Base-by-base conservation (phyloP, 768 basidiomycete species). In the Boletus patriciae region DNA sequence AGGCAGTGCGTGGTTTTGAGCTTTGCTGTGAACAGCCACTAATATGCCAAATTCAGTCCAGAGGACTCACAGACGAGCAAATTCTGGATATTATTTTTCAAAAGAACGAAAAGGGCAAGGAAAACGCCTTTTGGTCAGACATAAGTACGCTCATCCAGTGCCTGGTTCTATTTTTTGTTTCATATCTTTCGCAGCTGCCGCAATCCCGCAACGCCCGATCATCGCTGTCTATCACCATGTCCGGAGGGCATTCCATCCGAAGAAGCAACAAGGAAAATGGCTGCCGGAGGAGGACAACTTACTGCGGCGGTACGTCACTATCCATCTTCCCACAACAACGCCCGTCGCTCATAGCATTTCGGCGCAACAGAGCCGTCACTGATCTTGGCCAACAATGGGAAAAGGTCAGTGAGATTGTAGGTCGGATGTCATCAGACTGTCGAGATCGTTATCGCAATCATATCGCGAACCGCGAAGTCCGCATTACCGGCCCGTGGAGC, bases 361-460 rank as follows among this genome's bases (percentile, higher is more conserved):
- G 55, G 46, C 48, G 27, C 19, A 29, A 13, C 34, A 93, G 92
- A 54, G 88, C 89, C 23, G 86, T 94, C 18, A 68, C 69, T 7
- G 80, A 84, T 46, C 71, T 85, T 25, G 92, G 92, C 15, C 86
- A 88, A 60, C 82, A 85, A 65, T 94, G 92, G 92, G 87, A 90
- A 72, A 88, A 85, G 64, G 80, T 94, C 43, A 84, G 87, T 65
- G 73, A 73, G 42, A 69, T 78, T 19, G 90, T 94, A 6, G 88
- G 88, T 25, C 80, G 92, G 42, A 86, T 83, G 80, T 83, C 88
- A 18, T 77, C 85, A 3, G 92, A 94, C 67, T 94, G 92, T 70
- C 81, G 92, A 11, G 92, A 94, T 71, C 81, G 92, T 52, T 93
- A 86, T 71, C 85, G 92, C 50, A 94, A 94, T 67, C 88, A 94